Evolutionary conservation across 495 filamentous ascomycete species (phyloP).

Genomic region (Aspergillus baeticus): DNA sequence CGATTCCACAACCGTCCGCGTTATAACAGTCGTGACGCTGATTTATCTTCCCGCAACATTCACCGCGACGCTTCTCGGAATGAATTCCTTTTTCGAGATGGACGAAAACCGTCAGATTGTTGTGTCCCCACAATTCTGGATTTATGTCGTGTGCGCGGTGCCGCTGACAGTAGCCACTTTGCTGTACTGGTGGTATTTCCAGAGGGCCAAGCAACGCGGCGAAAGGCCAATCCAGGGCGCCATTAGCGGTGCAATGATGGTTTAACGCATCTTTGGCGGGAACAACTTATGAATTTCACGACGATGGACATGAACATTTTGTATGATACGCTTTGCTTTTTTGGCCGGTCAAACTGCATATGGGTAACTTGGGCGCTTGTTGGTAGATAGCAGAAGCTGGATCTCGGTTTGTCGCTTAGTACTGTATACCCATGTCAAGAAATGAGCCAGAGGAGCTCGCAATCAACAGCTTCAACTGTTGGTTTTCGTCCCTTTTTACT

Average conservation of each 20-base stretch:
- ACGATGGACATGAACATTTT: too few species aligned
- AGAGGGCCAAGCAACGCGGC: constrained; percentile 7
- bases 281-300: too few species aligned
- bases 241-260: not conserved
- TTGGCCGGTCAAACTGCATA: not conserved
- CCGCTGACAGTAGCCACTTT: constrained; percentile 29
- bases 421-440: not conserved
- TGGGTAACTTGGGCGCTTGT: not conserved
- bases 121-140: constrained; percentile 35
- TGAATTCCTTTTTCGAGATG: constrained; percentile 38
- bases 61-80: constrained; percentile 39
- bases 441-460: constrained; percentile 9
- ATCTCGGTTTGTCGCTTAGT: not conserved
- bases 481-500: not conserved
- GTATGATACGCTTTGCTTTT: not conserved
- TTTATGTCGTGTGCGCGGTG: constrained; percentile 28
- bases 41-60: constrained; percentile 46
- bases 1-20: constrained; percentile 32
- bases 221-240: not conserved
- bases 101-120: constrained; percentile 22
- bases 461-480: constrained; percentile 8
- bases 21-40: constrained; percentile 42
- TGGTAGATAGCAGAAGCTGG: not conserved
- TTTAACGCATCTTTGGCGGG: not conserved
- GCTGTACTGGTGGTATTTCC: constrained; percentile 23